Base-by-base conservation (phyloP, 2,329 filamentous ascomycete species). In the Epichloe bromicola region DNA sequence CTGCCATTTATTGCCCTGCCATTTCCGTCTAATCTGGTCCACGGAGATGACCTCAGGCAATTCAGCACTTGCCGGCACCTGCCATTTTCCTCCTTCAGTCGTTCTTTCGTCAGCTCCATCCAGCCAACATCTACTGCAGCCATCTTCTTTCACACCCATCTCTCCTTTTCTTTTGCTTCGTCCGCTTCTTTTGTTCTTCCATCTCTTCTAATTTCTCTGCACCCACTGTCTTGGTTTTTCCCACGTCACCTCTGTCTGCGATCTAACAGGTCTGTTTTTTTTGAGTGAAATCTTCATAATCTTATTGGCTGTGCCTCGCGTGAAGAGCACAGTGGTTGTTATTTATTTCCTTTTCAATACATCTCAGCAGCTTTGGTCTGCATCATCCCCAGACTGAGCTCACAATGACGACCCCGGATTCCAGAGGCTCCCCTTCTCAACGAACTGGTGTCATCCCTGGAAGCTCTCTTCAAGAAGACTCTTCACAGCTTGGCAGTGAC, bases 381-480 rank as follows among this genome's bases (percentile, higher is more conserved):
- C 46, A 45, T 30, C 41, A 46, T 42, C 44, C n/a, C 26, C 30
- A 34, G 11, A 30, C 6, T 15, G 15, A 17, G 30, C 40, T 26
- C 14, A 56, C 50, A 52, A 70, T 69, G 67, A 60, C 65, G 49
- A 52, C 61, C 48, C 51, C 61, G 33, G 60, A 60, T 44, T 56
- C 59, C 37, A 56, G 58, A 46, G 59, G 53, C 17, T 60, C 62
- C 33, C 60, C 64, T 48, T 58, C 63, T 33, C 59, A 62, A 53
- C 59, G 55, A 51, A 56, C 52, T 41, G 50, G 54, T 17, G 46
- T 59, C 26, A 41, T 54, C 14, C 50, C 54, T 38, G 47, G 51
- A 39, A 51, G 51, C 34, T 39, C 51, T 51, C 46, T 51, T 33
- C 59, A 60, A 36, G 59, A 60, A 34, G 61, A 62, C 12, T 54